A percentile compares a stretch with the other conserved stretches of the same genome.
These are phyloP conservation scores for Diphasiastrum complanatum DNA, from an alignment of 83 land plant species.

Conservation along the genomic window DNA sequence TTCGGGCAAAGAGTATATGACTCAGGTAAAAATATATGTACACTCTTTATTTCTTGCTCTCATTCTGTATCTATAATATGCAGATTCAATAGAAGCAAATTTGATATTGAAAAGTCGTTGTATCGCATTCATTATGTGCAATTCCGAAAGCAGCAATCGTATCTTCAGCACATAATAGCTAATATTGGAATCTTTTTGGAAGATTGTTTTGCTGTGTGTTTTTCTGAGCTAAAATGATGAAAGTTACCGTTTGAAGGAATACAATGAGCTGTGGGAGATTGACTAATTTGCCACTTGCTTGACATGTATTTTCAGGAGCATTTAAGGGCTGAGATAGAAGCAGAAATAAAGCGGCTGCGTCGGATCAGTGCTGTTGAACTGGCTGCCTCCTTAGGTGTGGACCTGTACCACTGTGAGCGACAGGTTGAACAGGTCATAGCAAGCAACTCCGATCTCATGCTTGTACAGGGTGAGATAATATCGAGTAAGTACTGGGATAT, in stretches of 20 bases:
- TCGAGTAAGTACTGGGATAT: conserved; percentile 82
- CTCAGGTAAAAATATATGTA: conserved; percentile 56
- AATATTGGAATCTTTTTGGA: neutral
- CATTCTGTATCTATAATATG: neutral
- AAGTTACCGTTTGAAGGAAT: neutral
- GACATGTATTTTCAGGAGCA: conserved; percentile 63
- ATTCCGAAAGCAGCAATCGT: too few species aligned
- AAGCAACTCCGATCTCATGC: conserved; percentile 46
- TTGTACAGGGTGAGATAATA: conserved; percentile 89
- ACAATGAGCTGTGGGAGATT: neutral
- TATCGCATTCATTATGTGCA: too few species aligned
- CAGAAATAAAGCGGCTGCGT: conserved; percentile 52
- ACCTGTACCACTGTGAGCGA: conserved; percentile 82
- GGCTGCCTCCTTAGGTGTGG: conserved; percentile 75
- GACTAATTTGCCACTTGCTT: too few species aligned
- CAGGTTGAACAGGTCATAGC: conserved; percentile 57
- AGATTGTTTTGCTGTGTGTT: neutral
- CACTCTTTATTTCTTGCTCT: neutral
- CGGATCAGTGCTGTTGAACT: conserved; percentile 85
- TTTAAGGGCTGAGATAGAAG: conserved; percentile 60
- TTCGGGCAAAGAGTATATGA: conserved; percentile 97
- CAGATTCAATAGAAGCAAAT: neutral
- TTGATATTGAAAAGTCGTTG: too few species aligned
- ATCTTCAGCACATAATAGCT: too few species aligned
- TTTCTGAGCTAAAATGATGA: neutral